Conservation (phyloP, 2,329 filamentous ascomycete species). For the Aspergillus tubingensis region DNA sequence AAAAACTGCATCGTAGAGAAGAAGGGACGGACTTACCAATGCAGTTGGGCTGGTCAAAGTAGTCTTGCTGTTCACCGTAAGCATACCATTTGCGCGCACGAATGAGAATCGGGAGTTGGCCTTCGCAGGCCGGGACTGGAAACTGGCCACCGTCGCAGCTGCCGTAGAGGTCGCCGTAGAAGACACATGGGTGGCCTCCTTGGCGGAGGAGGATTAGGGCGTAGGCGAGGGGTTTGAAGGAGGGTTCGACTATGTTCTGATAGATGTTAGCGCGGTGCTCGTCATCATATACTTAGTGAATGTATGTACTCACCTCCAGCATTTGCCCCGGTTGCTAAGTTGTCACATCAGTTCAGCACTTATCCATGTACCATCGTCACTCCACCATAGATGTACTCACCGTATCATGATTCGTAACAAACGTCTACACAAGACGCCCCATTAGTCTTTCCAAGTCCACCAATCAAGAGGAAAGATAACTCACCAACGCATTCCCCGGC, state of each 20-base stretch:
- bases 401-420: slow-evolving; percentile 74
- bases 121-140: neutral
- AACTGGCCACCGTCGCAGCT: neutral
- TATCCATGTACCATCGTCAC: neutral
- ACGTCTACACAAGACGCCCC: slow-evolving; percentile 57
- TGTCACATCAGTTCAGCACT: neutral
- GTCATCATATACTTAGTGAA: too few species aligned
- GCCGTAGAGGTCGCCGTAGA: slow-evolving; percentile 14
- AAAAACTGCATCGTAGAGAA: neutral
- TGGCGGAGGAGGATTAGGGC: slow-evolving; percentile 12
- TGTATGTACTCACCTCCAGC: slow-evolving; percentile 32
- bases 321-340: slow-evolving; percentile 18
- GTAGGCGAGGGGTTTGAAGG: slow-evolving; percentile 11
- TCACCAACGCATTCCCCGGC: slow-evolving; percentile 60
- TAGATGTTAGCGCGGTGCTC: too few species aligned
- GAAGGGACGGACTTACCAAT: neutral
- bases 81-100: slow-evolving; percentile 2
- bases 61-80: slow-evolving; percentile 13
- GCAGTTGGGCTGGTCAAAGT: slow-evolving; percentile 7
- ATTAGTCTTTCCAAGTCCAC: neutral
- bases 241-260: neutral
- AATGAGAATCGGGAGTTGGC: slow-evolving; percentile 2
- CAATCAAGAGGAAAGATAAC: too few species aligned
- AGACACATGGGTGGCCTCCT: slow-evolving; percentile 10
- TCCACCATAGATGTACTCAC: slow-evolving; percentile 29